phyloP scores from a whole-genome alignment of 345 rosid species.

The Camelina sativa region DNA sequence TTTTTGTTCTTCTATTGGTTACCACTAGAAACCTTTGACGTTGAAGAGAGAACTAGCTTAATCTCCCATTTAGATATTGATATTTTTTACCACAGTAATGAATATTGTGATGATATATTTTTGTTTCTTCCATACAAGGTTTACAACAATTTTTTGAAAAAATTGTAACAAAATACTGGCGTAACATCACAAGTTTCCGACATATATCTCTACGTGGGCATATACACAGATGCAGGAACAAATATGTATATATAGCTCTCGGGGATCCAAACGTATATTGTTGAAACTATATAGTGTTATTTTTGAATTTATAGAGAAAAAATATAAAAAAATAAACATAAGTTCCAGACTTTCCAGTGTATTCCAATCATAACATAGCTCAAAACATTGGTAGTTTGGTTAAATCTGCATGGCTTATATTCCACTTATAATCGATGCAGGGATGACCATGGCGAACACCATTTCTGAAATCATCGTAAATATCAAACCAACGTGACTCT shows the following conservation, averaged over 20 bases:
- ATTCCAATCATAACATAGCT: slow-evolving; percentile 24
- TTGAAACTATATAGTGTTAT: too few relatives aligned
- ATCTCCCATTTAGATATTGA: background rate
- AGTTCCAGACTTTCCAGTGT: background rate
- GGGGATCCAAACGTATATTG: too few relatives aligned
- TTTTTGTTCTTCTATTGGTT: too few relatives aligned
- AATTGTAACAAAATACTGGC: background rate
- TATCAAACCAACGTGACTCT: slow-evolving; percentile 25
- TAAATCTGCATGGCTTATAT: slow-evolving; percentile 25
- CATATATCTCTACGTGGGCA: background rate
- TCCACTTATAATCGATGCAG: slow-evolving; percentile 10
- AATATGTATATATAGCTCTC: background rate
- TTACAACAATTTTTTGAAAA: too few relatives aligned
- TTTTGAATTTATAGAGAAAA: too few relatives aligned
- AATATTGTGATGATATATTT: background rate
- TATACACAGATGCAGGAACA: background rate
- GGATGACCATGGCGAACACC: background rate
- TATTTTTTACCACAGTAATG: background rate
- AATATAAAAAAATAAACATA: background rate
- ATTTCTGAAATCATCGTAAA: slow-evolving; percentile 14
- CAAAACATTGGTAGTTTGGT: background rate
- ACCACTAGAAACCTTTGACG: too few relatives aligned
- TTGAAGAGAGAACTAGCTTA: too few relatives aligned
- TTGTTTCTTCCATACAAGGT: too few relatives aligned
- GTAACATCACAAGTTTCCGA: background rate